Base-by-base conservation (phyloP, 139 green algal genomes). In the Tetradesmus lagerheimii region DNA sequence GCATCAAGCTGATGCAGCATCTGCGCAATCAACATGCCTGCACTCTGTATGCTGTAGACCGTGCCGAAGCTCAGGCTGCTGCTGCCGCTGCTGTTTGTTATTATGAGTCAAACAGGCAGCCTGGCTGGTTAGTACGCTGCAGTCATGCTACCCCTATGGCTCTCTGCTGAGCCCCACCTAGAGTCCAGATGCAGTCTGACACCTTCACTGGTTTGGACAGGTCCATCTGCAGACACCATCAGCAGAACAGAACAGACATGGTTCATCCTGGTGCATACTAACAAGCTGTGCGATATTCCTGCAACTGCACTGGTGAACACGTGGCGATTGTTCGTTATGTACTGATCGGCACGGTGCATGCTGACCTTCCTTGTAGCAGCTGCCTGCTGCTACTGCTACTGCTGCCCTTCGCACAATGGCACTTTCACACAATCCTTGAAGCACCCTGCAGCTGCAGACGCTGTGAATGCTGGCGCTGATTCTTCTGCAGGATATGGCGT, bases 121-220 rank as follows among this genome's bases (percentile, higher is more conserved):
- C n/a, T n/a, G n/a, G 45, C 45, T 57, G 45, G 45, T 12, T 9
- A 18, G 45, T 57, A 12, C 11, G 45, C 45, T 71, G 57, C 57
- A 71, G 23, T 20, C 23, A 4, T 31, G 23, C 14, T 12, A 12
- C 45, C 45, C 11, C 45, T 12, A 12, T 12, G 11, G 16, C 14
- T 64, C 11, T 20, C 50, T 64, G 57, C 57, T 71, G 23, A 31
- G 57, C 16, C 64, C 9, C 85, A 97, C 94, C 97, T 43, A 99
- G 74, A 1, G 97, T 99, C 97, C 97, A 99, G 31, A 96, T 94
- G 57, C 91, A 97, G 12, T 98, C 96, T 67, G 93, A 95, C 4
- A 89, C 38, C 80, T 97, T 98, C 35, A 98, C 93, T 16, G 62
- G 8, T 0, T 86, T 93, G 3, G 82, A 82, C 14, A 98, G 85